Conservation (phyloP, 2,329 filamentous ascomycete genomes). For the Colletotrichum sp. region DNA sequence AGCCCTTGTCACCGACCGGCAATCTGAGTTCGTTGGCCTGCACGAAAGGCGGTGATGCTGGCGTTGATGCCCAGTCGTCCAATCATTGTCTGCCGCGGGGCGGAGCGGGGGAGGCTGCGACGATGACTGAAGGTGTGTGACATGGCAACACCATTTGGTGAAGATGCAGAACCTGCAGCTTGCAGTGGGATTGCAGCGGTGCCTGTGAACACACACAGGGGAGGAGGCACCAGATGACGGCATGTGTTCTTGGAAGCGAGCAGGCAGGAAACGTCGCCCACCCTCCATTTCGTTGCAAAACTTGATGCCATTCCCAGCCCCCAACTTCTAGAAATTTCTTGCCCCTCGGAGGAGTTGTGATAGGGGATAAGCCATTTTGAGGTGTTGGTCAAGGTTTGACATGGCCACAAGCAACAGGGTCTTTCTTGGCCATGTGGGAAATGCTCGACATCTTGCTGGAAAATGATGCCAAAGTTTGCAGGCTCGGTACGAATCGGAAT, state of each 20-base stretch:
- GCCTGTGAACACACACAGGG: conserved; percentile 6
- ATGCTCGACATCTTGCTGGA: conserved; percentile 1
- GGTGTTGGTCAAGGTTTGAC: neutral
- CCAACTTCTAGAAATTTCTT: conserved; percentile 5
- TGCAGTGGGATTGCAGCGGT: conserved; percentile 6
- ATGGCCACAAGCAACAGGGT: neutral
- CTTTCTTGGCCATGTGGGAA: neutral
- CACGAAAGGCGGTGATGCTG: neutral
- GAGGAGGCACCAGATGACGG: conserved; percentile 7
- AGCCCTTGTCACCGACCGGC: neutral
- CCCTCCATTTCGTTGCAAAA: neutral
- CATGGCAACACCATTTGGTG: conserved; percentile 4
- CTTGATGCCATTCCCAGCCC: conserved; percentile 13
- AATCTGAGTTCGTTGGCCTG: conserved; percentile 2
- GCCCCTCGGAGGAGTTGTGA: neutral
- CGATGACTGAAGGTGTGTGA: conserved; percentile 8
- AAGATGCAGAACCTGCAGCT: conserved; percentile 13
- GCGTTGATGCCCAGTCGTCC: neutral
- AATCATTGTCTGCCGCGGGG: conserved; percentile 14
- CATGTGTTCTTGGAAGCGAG: neutral
- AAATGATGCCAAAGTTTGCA: neutral
- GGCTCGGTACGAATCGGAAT: conserved; percentile 17
- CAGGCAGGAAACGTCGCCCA: neutral
- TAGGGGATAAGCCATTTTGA: neutral
- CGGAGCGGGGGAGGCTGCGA: conserved; percentile 20